Conservation (phyloP, 2,329 filamentous ascomycete species). For the Pseudocercospora crystallina region DNA sequence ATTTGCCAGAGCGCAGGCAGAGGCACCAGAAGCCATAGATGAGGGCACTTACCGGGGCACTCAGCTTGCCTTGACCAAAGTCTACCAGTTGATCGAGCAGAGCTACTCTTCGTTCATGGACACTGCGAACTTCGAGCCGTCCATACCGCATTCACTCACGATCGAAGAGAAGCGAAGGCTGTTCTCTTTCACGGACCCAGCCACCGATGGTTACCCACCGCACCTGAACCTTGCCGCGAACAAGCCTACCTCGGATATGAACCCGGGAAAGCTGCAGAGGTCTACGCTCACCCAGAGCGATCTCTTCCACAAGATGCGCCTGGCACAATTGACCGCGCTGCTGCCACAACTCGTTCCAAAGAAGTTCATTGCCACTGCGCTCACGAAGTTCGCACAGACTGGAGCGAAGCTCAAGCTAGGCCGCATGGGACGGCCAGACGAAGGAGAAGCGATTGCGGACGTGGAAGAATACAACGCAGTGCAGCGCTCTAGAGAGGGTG, state of each 20-base stretch:
- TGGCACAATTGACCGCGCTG: constrained; percentile 28
- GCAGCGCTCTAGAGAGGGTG: constrained; percentile 11
- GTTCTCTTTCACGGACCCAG: constrained; percentile 23
- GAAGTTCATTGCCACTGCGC: constrained; percentile 13
- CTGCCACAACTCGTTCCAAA: constrained; percentile 27
- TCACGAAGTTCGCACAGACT: constrained; percentile 1
- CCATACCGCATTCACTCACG: constrained; percentile 18
- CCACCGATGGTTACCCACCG: constrained; percentile 30
- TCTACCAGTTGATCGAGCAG: constrained; percentile 23
- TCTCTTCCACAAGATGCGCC: constrained; percentile 31
- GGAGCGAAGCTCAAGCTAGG: constrained; percentile 11
- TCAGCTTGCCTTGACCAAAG: constrained; percentile 25
- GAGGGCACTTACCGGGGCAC: constrained; percentile 23
- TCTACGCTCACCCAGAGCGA: constrained; percentile 10
- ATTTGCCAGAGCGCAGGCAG: constrained; percentile 14
- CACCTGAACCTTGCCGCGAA: constrained; percentile 30
- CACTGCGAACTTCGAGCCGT: constrained; percentile 24
- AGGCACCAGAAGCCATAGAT: constrained; percentile 12
- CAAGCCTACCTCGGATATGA: constrained; percentile 22
- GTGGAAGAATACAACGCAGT: constrained; percentile 16
- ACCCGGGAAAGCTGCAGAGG: constrained; percentile 14
- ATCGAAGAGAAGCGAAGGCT: constrained; percentile 21
- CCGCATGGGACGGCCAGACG: constrained; percentile 18
- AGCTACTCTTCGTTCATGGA: constrained; percentile 25
- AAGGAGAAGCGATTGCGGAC: constrained; percentile 14